phyloP scores from a whole-genome alignment of 2,329 filamentous ascomycete genomes.

The Phoma herbarum region DNA sequence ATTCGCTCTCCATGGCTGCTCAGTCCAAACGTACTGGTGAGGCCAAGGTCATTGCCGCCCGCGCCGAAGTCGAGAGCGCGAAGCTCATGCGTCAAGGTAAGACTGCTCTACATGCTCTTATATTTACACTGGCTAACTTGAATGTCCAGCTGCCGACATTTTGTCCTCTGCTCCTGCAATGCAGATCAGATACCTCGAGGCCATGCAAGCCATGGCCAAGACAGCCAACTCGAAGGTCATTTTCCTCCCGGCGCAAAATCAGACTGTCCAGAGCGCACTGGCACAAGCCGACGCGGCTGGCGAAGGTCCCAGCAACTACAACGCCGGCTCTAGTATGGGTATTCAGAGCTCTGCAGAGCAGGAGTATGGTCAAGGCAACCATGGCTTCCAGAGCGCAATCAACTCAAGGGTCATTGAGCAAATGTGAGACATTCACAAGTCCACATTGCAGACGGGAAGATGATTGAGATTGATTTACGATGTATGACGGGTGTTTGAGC shows the following conservation, averaged over 20 bases:
- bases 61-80: slow-evolving; percentile 94
- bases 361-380: slow-evolving; percentile 52
- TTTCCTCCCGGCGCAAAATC: slow-evolving; percentile 36
- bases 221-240: slow-evolving; percentile 87
- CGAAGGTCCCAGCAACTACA: slow-evolving; percentile 64
- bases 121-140: not conserved
- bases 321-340: slow-evolving; percentile 20
- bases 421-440: slow-evolving; percentile 65
- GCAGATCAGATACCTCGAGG: slow-evolving; percentile 81
- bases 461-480: not conserved
- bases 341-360: slow-evolving; percentile 34
- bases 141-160: slow-evolving; percentile 85
- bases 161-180: slow-evolving; percentile 91
- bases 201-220: slow-evolving; percentile 99
- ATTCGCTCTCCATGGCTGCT: slow-evolving; percentile 96
- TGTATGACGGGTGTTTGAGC: not conserved
- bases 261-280: slow-evolving; percentile 65
- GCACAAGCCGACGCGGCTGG: slow-evolving; percentile 60
- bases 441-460: not conserved
- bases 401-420: slow-evolving; percentile 85
- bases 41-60: slow-evolving; percentile 96
- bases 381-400: slow-evolving; percentile 79
- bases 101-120: not conserved
- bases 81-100: slow-evolving; percentile 82
- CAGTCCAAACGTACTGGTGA: slow-evolving; percentile 99